Evolutionary conservation across 2,329 filamentous ascomycete genomes (phyloP).

Genomic region (Fusarium begoniae): DNA sequence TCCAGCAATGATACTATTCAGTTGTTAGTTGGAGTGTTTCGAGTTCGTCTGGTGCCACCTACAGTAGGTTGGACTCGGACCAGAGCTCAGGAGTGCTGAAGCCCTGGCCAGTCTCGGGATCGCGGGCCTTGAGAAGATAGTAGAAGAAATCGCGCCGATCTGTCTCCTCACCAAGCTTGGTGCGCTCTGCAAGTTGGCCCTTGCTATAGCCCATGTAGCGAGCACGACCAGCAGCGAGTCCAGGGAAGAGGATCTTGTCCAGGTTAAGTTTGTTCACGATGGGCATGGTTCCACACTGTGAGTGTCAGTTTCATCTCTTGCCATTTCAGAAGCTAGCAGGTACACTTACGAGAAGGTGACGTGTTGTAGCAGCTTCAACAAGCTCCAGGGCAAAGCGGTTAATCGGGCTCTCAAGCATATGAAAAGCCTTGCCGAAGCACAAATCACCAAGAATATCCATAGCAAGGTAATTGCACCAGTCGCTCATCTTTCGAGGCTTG

Average conservation of each 20-base stretch:
- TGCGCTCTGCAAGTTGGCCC: slow-evolving; percentile 71
- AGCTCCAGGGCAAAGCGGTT: slow-evolving; percentile 74
- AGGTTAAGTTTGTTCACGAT: slow-evolving; percentile 72
- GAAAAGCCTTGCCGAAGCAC: slow-evolving; percentile 69
- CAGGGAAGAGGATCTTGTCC: slow-evolving; percentile 73
- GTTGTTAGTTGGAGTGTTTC: not conserved
- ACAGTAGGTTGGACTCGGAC: slow-evolving; percentile 75
- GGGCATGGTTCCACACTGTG: slow-evolving; percentile 77
- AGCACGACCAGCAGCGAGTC: slow-evolving; percentile 71
- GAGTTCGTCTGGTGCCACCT: slow-evolving; percentile 35
- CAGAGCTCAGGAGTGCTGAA: slow-evolving; percentile 74
- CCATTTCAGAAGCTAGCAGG: no score
- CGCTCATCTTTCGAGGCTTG: slow-evolving; percentile 67
- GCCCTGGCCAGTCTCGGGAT: slow-evolving; percentile 74
- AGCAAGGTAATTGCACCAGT: slow-evolving; percentile 69
- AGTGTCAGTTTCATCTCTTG: slow-evolving; percentile 15
- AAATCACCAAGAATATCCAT: slow-evolving; percentile 71
- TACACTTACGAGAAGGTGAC: slow-evolving; percentile 71
- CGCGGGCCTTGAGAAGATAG: slow-evolving; percentile 75
- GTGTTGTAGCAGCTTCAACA: slow-evolving; percentile 73
- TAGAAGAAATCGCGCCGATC: slow-evolving; percentile 81
- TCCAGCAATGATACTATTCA: slow-evolving; percentile 71
- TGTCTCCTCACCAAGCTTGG: slow-evolving; percentile 70
- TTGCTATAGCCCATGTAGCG: slow-evolving; percentile 78
- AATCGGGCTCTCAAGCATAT: slow-evolving; percentile 66